Evolutionary conservation across 1,284 basidiomycete species (phyloP).

Genomic region (Cutaneotrichosporon cavernicola): DNA sequence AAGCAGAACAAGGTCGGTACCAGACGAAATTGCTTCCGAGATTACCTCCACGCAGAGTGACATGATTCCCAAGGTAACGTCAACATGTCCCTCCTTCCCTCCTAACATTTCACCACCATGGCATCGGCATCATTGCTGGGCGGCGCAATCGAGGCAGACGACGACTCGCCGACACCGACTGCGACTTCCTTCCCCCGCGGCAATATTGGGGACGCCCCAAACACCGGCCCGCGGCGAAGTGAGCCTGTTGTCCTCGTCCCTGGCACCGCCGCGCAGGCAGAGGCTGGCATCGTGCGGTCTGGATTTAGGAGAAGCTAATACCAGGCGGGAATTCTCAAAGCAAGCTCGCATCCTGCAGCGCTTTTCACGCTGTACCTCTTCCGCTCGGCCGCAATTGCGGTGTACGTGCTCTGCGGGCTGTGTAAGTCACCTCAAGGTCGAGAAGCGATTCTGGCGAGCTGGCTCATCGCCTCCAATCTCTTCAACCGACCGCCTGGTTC

Average conservation of each 20-base stretch:
- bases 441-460: neutral
- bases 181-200: constrained; percentile 34
- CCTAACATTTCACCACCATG: neutral
- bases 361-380: constrained; percentile 84
- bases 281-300: constrained; percentile 50
- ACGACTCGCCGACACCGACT: constrained; percentile 31
- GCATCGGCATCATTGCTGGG: constrained; percentile 42
- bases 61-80: neutral
- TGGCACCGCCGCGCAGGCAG: constrained; percentile 39
- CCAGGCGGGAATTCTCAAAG: constrained; percentile 47
- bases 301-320: constrained; percentile 4
- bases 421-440: constrained; percentile 34
- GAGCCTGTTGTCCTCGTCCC: constrained; percentile 48
- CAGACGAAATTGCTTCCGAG: neutral
- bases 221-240: constrained; percentile 11
- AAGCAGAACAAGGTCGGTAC: neutral
- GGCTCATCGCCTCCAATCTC: neutral
- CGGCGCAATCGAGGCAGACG: constrained; percentile 54
- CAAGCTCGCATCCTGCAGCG: constrained; percentile 79
- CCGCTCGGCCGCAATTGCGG: constrained; percentile 74
- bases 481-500: neutral
- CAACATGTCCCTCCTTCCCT: neutral
- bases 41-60: constrained; percentile 2
- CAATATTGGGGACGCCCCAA: constrained; percentile 40
- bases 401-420: constrained; percentile 80